These are phyloP conservation scores for Marchantia paleacea DNA, from an alignment of 225 moss, liverwort and hornwort genomes.

Conservation along the genomic window DNA sequence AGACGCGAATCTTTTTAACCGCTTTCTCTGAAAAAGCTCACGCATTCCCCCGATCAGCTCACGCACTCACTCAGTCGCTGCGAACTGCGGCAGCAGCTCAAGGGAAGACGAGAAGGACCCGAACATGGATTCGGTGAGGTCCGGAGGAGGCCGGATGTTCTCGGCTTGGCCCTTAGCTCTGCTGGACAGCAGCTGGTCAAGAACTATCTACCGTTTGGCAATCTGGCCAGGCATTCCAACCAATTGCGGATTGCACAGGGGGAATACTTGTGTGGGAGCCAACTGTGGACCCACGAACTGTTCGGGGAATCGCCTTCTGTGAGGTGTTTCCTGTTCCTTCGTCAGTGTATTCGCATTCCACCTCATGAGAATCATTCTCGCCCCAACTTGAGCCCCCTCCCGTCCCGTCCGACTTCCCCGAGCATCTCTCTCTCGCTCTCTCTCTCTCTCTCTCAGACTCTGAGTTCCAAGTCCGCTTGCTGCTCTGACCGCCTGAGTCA, in stretches of 20 bases:
- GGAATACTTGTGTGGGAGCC: background rate
- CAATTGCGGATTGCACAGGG: background rate
- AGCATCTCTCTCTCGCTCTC: background rate
- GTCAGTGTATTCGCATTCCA: background rate
- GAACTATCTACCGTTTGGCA: background rate
- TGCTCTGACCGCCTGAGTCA: background rate
- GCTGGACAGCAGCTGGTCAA: background rate
- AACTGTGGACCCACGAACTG: background rate
- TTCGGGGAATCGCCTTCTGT: background rate
- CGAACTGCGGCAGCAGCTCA: no score
- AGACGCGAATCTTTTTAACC: background rate
- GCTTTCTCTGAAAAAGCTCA: background rate
- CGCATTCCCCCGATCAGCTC: no score
- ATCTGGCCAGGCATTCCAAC: background rate
- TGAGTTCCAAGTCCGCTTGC: no score
- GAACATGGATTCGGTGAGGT: background rate
- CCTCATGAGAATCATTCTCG: slow-evolving; percentile 4
- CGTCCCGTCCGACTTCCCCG: no score
- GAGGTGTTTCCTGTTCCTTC: slow-evolving; percentile 1
- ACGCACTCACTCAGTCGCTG: no score
- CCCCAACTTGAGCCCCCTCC: background rate
- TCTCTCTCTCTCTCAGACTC: background rate
- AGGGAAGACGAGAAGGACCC: no score
- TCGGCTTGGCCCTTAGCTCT: background rate
- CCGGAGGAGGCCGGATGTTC: background rate